Evolutionary conservation across 2,329 filamentous ascomycete genomes (phyloP), one percentile per base, ranked within the genome.

Genomic region (Stenocarpella maydis): DNA sequence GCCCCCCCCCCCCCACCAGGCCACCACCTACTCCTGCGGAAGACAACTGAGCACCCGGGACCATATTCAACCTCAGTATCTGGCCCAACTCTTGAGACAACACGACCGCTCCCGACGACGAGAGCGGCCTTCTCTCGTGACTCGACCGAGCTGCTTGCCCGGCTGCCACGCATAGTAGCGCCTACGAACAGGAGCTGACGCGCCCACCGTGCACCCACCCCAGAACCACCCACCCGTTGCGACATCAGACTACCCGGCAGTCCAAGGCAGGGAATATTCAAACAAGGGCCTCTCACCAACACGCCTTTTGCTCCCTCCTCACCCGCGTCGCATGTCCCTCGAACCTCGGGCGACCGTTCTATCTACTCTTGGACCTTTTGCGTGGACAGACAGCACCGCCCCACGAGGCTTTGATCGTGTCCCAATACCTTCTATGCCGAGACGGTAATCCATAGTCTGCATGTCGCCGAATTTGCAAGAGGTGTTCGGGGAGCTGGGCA

Each of bases 401-500:
- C 55, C 53, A 67, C 67, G 70, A 68, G 67, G 66, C 45, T 28
- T 67, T 39, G 54, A 63, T 66, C 54, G 55, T 53, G 58, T 41
- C 64, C n/a, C 28, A 52, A 24, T 45, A 45, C 34, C 34, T 45
- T 52, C 52, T 49, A 63, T 63, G 58, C 58, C 58, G 58, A 63
- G 52, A 9, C 52, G 60, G 26, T 52, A 68, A 47, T 45, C 58
- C 54, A 53, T 65, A 47, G 71, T 54, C 75, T 73, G 74, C 72
- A 91, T 91, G 89, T 88, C 85, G 85, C 82, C 81, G 73, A 86
- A 88, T 79, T 83, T 96, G 75, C 87, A 85, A 74, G 80, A 85
- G 45, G 87, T 91, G 73, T 89, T 95, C 78, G 86, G 88, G 81
- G 91, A 92, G 84, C 85, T 95, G 84, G 92, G 92, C 77, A 86